These are phyloP conservation scores for Akanthomyces muscarius DNA, from an alignment of 2,329 filamentous ascomycete genomes.

Conservation along the genomic window DNA sequence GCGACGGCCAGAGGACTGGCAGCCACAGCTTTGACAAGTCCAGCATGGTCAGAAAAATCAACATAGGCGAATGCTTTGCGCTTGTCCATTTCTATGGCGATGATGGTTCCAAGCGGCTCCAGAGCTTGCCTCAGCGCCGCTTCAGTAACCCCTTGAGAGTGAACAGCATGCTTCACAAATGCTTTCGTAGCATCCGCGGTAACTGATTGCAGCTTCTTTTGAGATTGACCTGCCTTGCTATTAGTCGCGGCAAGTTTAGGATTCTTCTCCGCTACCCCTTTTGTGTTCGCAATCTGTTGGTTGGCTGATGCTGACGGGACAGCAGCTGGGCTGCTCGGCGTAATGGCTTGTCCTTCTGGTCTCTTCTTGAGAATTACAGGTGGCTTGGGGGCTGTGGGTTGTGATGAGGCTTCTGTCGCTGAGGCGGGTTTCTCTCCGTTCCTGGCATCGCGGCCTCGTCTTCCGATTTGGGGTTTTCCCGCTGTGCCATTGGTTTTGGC, in stretches of 20 bases:
- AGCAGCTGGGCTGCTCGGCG: constrained; percentile 20
- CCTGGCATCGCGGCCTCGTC: constrained; percentile 35
- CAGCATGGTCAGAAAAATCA: constrained; percentile 72
- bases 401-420: constrained; percentile 28
- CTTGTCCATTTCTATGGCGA: constrained; percentile 85
- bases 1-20: constrained; percentile 79
- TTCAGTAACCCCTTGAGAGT: constrained; percentile 89
- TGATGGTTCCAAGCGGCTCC: constrained; percentile 67
- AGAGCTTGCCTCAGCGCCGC: constrained; percentile 71
- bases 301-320: not conserved
- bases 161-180: constrained; percentile 79
- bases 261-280: constrained; percentile 29
- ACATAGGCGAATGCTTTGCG: constrained; percentile 94
- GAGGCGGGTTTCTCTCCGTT: constrained; percentile 36
- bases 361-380: constrained; percentile 43
- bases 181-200: constrained; percentile 55
- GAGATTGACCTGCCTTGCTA: constrained; percentile 26
- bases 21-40: constrained; percentile 72
- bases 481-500: constrained; percentile 20
- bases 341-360: constrained; percentile 27
- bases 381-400: constrained; percentile 27
- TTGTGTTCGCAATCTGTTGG: constrained; percentile 25
- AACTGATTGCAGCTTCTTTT: constrained; percentile 32
- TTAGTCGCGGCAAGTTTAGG: constrained; percentile 36
- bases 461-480: constrained; percentile 20